Percentiles rank a stretch among this genome's conserved stretches.
Conservation (phyloP, 305 asterid genomes). For the Solanum chacoense region DNA sequence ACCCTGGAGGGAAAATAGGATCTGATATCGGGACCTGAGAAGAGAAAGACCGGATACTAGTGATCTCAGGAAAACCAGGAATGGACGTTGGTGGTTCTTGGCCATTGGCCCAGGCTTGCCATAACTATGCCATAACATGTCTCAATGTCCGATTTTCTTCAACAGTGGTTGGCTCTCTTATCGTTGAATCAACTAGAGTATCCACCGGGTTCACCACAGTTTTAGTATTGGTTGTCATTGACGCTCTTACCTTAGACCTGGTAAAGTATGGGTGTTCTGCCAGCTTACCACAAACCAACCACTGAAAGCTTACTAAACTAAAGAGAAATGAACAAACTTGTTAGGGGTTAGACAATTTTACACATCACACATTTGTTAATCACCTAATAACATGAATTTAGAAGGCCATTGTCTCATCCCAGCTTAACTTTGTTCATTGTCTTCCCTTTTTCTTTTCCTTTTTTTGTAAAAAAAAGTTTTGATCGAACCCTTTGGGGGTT, state of each 20-base stretch:
- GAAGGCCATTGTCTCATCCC: background rate
- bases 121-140: background rate
- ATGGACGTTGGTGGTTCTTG: background rate
- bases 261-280: background rate
- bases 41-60: no score
- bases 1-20: background rate
- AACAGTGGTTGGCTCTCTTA: background rate
- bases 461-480: no score
- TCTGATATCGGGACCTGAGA: background rate
- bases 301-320: background rate
- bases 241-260: background rate
- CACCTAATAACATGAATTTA: background rate
- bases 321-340: background rate
- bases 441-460: background rate
- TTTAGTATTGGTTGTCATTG: background rate
- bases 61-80: background rate
- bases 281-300: background rate
- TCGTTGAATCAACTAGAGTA: background rate
- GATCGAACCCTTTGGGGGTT: background rate
- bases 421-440: background rate
- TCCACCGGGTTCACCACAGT: background rate
- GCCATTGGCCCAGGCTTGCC: background rate
- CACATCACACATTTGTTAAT: background rate
- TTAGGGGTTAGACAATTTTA: background rate
- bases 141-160: background rate